Conservation (phyloP, 768 basidiomycete species). For the Collybiopsis luxurians region DNA sequence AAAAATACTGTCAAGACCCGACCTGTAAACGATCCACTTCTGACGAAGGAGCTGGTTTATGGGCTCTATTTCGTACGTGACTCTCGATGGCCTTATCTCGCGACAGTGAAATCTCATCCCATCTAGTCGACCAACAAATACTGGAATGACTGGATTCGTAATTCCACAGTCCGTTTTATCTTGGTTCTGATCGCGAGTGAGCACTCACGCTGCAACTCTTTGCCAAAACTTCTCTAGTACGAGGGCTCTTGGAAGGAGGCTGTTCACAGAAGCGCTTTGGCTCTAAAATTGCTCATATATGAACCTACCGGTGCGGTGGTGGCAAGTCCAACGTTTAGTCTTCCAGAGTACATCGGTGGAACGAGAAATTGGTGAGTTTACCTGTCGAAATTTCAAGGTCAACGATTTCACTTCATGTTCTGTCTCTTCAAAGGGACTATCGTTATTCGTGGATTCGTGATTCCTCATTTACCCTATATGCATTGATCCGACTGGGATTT, state of each 20-base stretch:
- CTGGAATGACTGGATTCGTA: conserved; percentile 89
- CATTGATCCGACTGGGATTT: conserved; percentile 89
- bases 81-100: neutral
- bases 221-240: conserved; percentile 37
- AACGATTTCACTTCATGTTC: neutral
- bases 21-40: conserved; percentile 64
- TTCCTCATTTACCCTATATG: conserved; percentile 93
- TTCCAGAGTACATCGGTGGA: conserved; percentile 91
- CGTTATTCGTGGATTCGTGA: conserved; percentile 89
- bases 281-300: conserved; percentile 88
- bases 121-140: conserved; percentile 68
- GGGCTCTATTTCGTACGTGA: conserved; percentile 53
- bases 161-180: conserved; percentile 46
- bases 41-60: conserved; percentile 63
- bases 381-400: neutral
- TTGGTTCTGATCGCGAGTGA: no score
- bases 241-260: conserved; percentile 94
- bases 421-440: conserved; percentile 4
- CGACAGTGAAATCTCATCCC: conserved; percentile 3
- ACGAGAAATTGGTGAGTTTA: conserved; percentile 74
- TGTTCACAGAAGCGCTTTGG: conserved; percentile 89
- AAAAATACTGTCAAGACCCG: conserved; percentile 36
- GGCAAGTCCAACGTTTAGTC: conserved; percentile 92
- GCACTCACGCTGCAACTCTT: no score
- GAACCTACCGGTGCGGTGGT: conserved; percentile 94